Conservation (phyloP, 805 yeast species). For the Jamesozyma spencerorum region DNA sequence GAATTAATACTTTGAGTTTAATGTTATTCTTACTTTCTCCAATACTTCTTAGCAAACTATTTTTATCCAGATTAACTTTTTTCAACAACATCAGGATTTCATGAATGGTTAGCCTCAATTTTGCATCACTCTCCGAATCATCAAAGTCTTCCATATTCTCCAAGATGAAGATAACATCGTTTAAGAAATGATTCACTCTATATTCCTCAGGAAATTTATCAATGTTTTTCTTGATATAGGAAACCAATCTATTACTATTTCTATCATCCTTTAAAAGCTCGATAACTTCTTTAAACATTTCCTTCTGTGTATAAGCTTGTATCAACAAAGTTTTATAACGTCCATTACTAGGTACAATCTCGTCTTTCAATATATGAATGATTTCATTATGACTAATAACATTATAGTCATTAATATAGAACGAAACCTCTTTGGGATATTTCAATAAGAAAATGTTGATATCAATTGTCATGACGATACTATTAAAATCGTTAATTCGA, state of each 20-base stretch:
- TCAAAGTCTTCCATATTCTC: not conserved
- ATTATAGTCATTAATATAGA: conserved; percentile 12
- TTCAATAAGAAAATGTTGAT: conserved; percentile 14
- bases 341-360: conserved; percentile 1
- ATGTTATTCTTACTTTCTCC: conserved; percentile 8
- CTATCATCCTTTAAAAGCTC: conserved; percentile 7
- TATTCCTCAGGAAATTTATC: conserved; percentile 11
- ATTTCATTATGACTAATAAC: conserved; percentile 13
- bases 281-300: conserved; percentile 11
- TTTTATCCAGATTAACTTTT: conserved; percentile 6
- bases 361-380: conserved; percentile 7
- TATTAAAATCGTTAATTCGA: conserved; percentile 6
- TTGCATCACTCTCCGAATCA: not conserved
- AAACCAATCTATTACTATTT: conserved; percentile 4
- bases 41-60: conserved; percentile 11
- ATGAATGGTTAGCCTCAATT: conserved; percentile 1
- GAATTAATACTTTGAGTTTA: conserved; percentile 15
- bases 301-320: conserved; percentile 11
- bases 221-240: conserved; percentile 8
- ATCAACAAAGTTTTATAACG: conserved; percentile 7
- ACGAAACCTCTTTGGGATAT: not conserved
- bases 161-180: conserved; percentile 14
- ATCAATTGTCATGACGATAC: conserved; percentile 20
- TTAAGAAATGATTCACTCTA: conserved; percentile 3
- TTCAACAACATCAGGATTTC: conserved; percentile 9